These are phyloP conservation scores for Blepharisma stoltei DNA, from an alignment of 73 alveolate species.

Conservation along the genomic window DNA sequence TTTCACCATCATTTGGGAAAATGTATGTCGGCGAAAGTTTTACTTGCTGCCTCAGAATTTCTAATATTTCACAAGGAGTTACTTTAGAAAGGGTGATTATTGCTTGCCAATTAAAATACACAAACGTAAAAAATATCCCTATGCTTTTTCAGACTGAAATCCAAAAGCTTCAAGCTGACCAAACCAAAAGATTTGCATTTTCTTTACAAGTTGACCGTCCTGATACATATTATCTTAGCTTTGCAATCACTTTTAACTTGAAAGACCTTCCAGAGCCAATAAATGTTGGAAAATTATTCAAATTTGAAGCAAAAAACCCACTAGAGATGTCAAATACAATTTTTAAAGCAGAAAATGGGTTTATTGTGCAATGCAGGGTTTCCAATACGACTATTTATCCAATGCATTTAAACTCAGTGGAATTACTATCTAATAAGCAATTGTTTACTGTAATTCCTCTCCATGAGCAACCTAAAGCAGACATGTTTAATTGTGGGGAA, in stretches of 20 bases:
- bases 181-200: slow-evolving; percentile 9
- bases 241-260: background rate
- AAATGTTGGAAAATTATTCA: background rate
- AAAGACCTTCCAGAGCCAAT: slow-evolving; percentile 11
- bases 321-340: background rate
- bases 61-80: slow-evolving; percentile 10
- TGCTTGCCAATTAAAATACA: slow-evolving; percentile 7
- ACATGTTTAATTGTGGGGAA: background rate
- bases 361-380: slow-evolving; percentile 15
- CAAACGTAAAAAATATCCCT: slow-evolving; percentile 24
- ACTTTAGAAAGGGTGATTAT: slow-evolving; percentile 1
- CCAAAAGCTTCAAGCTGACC: background rate
- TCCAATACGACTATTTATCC: slow-evolving; percentile 2
- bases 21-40: slow-evolving; percentile 31
- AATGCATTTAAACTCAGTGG: background rate
- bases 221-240: background rate
- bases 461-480: background rate
- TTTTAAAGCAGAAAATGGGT: slow-evolving; percentile 9
- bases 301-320: slow-evolving; percentile 25
- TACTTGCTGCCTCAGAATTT: slow-evolving; percentile 4
- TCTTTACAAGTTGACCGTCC: background rate
- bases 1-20: slow-evolving; percentile 1
- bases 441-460: background rate
- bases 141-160: slow-evolving; percentile 25
- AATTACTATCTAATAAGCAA: background rate